These are phyloP conservation scores for Calonectria fujianensis DNA, from an alignment of 2,329 filamentous ascomycete species.

Conservation along the genomic window DNA sequence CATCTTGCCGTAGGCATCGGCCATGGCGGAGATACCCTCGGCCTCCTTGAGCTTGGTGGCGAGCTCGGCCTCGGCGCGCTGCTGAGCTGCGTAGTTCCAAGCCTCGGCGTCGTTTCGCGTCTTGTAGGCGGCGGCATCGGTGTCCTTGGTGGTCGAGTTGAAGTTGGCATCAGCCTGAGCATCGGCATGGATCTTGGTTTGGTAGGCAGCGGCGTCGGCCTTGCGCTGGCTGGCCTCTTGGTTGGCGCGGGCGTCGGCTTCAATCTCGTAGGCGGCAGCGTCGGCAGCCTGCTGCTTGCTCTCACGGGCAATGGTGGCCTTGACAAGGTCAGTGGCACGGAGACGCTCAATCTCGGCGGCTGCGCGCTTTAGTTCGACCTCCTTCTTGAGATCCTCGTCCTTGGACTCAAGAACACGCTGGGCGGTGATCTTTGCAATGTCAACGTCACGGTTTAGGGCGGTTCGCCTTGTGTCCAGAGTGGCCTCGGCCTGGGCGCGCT, in stretches of 20 bases:
- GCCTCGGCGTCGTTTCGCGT: conserved; percentile 68
- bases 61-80: conserved; percentile 76
- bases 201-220: conserved; percentile 72
- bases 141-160: conserved; percentile 80
- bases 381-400: conserved; percentile 87
- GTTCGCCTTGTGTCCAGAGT: conserved; percentile 84
- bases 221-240: conserved; percentile 72
- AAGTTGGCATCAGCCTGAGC: conserved; percentile 74
- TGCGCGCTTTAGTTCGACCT: conserved; percentile 86
- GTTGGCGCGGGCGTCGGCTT: conserved; percentile 75
- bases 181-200: conserved; percentile 68
- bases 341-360: conserved; percentile 88
- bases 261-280: conserved; percentile 77
- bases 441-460: conserved; percentile 82
- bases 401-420: conserved; percentile 82
- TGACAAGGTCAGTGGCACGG: conserved; percentile 85
- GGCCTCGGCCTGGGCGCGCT: conserved; percentile 86
- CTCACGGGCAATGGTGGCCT: conserved; percentile 82
- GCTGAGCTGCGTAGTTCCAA: conserved; percentile 60
- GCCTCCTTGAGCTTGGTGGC: conserved; percentile 82
- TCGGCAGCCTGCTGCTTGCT: conserved; percentile 82
- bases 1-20: conserved; percentile 85
- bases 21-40: conserved; percentile 85
- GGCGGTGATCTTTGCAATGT: conserved; percentile 85
- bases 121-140: conserved; percentile 75